phyloP scores from a whole-genome alignment of 2,329 filamentous ascomycete genomes.

The Huntiella savannae region DNA sequence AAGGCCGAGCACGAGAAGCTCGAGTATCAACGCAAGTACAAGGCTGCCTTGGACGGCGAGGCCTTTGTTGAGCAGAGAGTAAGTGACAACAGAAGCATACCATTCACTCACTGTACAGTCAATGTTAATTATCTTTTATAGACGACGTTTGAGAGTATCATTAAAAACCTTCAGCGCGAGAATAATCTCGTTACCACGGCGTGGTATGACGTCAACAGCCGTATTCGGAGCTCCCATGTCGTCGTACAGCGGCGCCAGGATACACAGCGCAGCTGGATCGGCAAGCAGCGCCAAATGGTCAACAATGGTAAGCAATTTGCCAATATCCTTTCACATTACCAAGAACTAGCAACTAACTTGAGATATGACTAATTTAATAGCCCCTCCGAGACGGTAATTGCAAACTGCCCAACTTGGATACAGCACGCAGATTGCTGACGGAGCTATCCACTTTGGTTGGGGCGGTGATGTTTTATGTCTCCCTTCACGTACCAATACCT shows the following conservation, averaged over 20 bases:
- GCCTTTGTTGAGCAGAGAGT: slow-evolving; percentile 33
- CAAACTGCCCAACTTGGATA: neutral
- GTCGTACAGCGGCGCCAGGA: slow-evolving; percentile 58
- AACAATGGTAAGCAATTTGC: slow-evolving; percentile 20
- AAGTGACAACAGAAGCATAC: slow-evolving; percentile 16
- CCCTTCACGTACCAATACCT: neutral
- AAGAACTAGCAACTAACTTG: neutral
- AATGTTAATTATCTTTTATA: slow-evolving; percentile 14
- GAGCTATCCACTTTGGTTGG: neutral
- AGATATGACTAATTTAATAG: neutral
- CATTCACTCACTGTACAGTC: neutral
- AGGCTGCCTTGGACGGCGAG: slow-evolving; percentile 30
- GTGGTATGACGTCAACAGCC: slow-evolving; percentile 65
- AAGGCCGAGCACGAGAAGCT: slow-evolving; percentile 36
- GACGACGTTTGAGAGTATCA: slow-evolving; percentile 33
- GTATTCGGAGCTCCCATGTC: slow-evolving; percentile 68
- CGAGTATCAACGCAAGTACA: slow-evolving; percentile 35
- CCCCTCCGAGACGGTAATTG: slow-evolving; percentile 11
- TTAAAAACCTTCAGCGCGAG: slow-evolving; percentile 57
- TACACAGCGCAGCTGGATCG: slow-evolving; percentile 63
- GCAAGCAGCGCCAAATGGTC: slow-evolving; percentile 59
- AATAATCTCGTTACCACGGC: slow-evolving; percentile 64
- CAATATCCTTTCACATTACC: slow-evolving; percentile 20
- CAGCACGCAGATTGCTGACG: slow-evolving; percentile 3
- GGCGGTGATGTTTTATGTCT: neutral